These are phyloP conservation scores for Rhynchospora pubera DNA, from an alignment of 176 grass and related monocot species.

Conservation along the genomic window DNA sequence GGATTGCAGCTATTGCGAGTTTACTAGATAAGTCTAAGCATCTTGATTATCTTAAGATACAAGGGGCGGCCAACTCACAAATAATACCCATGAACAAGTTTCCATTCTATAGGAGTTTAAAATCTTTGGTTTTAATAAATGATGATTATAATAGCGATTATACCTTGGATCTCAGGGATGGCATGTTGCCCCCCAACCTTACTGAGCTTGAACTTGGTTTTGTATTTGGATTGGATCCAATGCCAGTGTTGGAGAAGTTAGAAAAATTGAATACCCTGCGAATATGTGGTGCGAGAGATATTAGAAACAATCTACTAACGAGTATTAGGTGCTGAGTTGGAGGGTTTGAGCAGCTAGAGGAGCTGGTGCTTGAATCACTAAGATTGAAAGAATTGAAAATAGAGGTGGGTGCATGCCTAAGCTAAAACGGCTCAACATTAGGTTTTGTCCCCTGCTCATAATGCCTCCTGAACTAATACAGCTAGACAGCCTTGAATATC, in stretches of 20 bases:
- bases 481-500: too few relatives aligned
- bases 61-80: background rate
- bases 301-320: background rate
- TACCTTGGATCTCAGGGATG: background rate
- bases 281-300: fast-evolving
- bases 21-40: background rate
- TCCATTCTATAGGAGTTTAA: background rate
- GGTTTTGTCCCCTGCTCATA: too few relatives aligned
- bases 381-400: background rate
- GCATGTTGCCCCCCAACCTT: background rate
- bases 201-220: background rate
- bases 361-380: background rate
- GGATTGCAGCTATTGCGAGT: background rate
- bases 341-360: background rate
- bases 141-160: too few relatives aligned
- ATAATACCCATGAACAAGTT: background rate
- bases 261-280: background rate
- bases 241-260: background rate
- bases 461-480: too few relatives aligned
- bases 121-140: too few relatives aligned
- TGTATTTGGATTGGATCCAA: background rate
- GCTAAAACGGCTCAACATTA: background rate
- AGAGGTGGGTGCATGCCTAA: background rate
- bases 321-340: background rate
- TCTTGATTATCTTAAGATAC: background rate